A percentile compares a stretch with the other conserved stretches of the same genome.
These are phyloP conservation scores for Allantophomopsis lycopodina DNA, from an alignment of 2,329 filamentous ascomycete genomes.

Conservation along the genomic window DNA sequence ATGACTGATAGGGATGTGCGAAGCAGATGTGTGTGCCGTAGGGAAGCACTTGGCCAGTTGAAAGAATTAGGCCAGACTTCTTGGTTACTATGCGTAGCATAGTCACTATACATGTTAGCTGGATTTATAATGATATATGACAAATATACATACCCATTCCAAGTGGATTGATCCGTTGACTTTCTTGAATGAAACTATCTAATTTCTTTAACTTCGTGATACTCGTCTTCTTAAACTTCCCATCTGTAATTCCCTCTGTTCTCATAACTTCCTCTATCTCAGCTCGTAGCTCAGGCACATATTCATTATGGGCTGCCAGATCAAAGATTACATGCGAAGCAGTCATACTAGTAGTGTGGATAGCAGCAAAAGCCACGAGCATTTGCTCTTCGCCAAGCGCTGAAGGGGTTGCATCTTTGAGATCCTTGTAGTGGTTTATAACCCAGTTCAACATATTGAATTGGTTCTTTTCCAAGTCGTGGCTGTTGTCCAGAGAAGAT, in stretches of 20 bases:
- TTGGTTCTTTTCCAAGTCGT: not conserved
- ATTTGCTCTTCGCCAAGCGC: constrained; percentile 1
- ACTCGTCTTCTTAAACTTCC: constrained; percentile 15
- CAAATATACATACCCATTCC: constrained; percentile 4
- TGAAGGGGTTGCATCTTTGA: not conserved
- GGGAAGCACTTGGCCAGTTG: constrained; percentile 34
- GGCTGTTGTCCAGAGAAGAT: not conserved
- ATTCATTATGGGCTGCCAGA: constrained; percentile 6
- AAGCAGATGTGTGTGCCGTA: constrained; percentile 16
- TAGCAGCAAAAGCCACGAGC: constrained; percentile 4
- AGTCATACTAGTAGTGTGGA: constrained; percentile 13
- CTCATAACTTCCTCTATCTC: constrained; percentile 9
- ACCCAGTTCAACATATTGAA: constrained; percentile 3
- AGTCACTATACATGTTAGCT: not conserved
- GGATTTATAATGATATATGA: too few relatives aligned
- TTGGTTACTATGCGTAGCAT: constrained; percentile 1
- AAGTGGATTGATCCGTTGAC: constrained; percentile 11
- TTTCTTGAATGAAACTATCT: constrained; percentile 19
- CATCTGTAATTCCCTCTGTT: constrained; percentile 3
- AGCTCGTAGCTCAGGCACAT: constrained; percentile 9
- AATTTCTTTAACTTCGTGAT: constrained; percentile 16
- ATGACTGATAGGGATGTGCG: not conserved
- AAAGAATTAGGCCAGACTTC: constrained; percentile 26
- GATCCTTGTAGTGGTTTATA: constrained; percentile 1
- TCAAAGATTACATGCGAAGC: constrained; percentile 14